Base-by-base conservation (phyloP, 2,329 filamentous ascomycete genomes). In the Pseudocercospora cruenta region DNA sequence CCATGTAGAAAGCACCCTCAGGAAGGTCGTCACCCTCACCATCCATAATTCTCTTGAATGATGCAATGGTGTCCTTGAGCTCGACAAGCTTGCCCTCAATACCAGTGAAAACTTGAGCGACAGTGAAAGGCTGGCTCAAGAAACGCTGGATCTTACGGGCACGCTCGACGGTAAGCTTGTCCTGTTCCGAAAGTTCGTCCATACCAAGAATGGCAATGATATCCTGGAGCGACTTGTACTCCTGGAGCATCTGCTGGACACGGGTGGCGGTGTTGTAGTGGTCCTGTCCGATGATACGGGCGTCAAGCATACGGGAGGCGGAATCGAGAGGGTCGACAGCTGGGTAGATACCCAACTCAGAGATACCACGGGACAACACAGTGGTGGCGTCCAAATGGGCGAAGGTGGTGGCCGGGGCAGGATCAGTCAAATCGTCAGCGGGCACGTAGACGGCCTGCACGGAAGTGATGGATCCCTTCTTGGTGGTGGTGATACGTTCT, bases 141-240 rank as follows among this genome's bases (percentile, higher is more conserved):
- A 99, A 99, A 91, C 94, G 92, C 89, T 99, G 95, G 82, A 99
- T 91, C 90, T 98, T 98, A 88, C 95, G 94, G 84, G 95, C 95
- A 90, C 95, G 95, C 91, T 99, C 95, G 88, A 99, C 95, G 77
- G 95, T 98, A 79, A 99, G 90, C 91, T 99, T 97, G 85, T 99
- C 95, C 78, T 92, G 91, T 88, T 98, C 95, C 73, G 95, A 98
- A 85, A 99, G 86, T 83, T 99, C 95, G 84, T 99, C 95, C 95
- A 99, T 98, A 91, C 94, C 94, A 82, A 98, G 86, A 93, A 99
- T 99, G 84, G 95, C 95, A 88, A 79, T 79, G 90, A 99, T 99
- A 87, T 99, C 95, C 87, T 99, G 95, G 75, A 99, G 93, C 73
- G 94, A 98, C 92, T 98, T 98, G 92, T 99, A 99, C 88, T 98